Evolutionary conservation across 1,284 basidiomycete species (phyloP).

Genomic region (Stygiomarasmius scandens): DNA sequence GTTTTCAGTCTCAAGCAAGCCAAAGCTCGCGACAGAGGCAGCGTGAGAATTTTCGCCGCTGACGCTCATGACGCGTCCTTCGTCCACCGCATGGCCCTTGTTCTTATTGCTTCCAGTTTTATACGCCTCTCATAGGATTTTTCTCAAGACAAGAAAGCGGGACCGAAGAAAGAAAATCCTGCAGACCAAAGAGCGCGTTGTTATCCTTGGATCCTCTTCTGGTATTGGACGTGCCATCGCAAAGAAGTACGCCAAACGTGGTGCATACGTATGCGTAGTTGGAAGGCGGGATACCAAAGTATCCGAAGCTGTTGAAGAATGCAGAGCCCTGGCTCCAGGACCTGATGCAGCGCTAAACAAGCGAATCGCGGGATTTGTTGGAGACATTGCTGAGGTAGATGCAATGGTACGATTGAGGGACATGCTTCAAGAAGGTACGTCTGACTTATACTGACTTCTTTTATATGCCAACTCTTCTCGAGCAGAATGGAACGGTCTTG

Average conservation of each 20-base stretch:
- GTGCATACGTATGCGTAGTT: conserved; percentile 78
- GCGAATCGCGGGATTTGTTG: conserved; percentile 46
- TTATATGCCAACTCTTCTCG: too few species aligned
- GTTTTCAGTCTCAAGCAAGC: too few species aligned
- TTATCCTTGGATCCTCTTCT: conserved; percentile 77
- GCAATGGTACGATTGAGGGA: conserved; percentile 72
- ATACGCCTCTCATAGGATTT: background rate
- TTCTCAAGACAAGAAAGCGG: background rate
- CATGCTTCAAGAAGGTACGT: conserved; percentile 58
- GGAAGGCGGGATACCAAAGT: conserved; percentile 67
- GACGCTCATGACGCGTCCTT: background rate
- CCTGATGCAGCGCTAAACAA: conserved; percentile 13
- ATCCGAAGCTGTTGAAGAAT: conserved; percentile 65
- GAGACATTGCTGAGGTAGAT: conserved; percentile 68
- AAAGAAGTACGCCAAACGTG: conserved; percentile 70
- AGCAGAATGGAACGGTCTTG: conserved; percentile 79
- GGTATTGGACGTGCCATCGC: conserved; percentile 84
- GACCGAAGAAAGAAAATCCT: background rate
- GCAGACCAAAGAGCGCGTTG: conserved; percentile 3
- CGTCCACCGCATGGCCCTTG: background rate
- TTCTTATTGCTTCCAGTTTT: background rate
- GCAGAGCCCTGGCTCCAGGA: conserved; percentile 34
- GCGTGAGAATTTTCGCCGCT: too few species aligned
- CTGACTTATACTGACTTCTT: too few species aligned
- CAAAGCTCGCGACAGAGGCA: too few species aligned